Conservation (phyloP, 2,329 filamentous ascomycete species). For the Botrytis aclada region DNA sequence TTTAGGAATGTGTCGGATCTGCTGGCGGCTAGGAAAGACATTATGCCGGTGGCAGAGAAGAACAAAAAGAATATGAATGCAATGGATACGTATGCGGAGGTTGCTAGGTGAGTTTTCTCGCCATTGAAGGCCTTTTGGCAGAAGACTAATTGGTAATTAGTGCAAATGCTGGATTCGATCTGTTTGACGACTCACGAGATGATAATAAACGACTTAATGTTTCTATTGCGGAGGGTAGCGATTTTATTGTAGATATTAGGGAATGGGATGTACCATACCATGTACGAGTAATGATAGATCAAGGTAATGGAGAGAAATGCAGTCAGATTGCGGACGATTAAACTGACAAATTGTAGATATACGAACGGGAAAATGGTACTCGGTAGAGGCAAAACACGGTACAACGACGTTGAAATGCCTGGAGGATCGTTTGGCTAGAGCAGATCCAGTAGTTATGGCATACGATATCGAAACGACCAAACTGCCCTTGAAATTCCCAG, state of each 20-base stretch:
- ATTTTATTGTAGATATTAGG: constrained; percentile 97
- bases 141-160: constrained; percentile 43
- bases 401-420: constrained; percentile 78
- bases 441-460: constrained; percentile 97
- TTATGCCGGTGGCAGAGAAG: constrained; percentile 90
- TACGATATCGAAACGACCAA: constrained; percentile 99
- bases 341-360: constrained; percentile 62
- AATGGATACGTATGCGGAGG: constrained; percentile 98
- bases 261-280: constrained; percentile 99
- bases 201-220: constrained; percentile 75
- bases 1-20: constrained; percentile 88
- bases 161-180: constrained; percentile 79
- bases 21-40: constrained; percentile 75
- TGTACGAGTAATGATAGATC: constrained; percentile 96
- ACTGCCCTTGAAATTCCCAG: constrained; percentile 91
- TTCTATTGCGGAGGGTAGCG: constrained; percentile 81
- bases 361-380: constrained; percentile 95
- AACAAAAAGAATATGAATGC: constrained; percentile 95
- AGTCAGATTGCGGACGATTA: not conserved
- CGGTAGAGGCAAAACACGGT: constrained; percentile 90
- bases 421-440: constrained; percentile 81
- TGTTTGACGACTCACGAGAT: constrained; percentile 86
- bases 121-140: not conserved
- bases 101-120: constrained; percentile 65
- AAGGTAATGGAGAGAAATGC: constrained; percentile 53